Evolutionary conservation across 305 asterid species (phyloP).

Genomic region (Fraxinus latifolia): DNA sequence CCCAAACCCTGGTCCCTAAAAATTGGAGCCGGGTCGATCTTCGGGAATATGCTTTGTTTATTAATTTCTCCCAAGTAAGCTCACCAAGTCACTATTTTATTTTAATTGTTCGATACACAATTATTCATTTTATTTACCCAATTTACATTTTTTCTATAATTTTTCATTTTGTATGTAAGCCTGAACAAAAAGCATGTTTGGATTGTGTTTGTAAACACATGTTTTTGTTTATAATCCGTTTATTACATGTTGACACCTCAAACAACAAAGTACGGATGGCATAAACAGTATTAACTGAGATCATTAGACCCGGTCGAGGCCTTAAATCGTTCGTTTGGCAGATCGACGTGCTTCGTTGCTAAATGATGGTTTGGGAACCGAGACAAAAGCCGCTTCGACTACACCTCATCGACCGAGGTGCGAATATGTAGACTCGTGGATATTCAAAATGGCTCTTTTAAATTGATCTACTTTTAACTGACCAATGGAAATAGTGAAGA

Average conservation of each 20-base stretch:
- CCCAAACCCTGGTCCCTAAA: neutral
- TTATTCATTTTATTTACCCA: neutral
- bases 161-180: neutral
- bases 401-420: neutral
- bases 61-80: neutral
- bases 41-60: neutral
- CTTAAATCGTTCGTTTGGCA: neutral
- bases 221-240: neutral
- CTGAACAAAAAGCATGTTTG: neutral
- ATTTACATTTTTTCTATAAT: neutral
- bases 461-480: neutral
- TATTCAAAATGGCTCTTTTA: neutral
- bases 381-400: neutral
- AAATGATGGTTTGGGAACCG: neutral
- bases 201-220: neutral
- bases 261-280: neutral
- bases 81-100: neutral
- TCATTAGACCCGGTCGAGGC: neutral
- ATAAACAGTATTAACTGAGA: neutral
- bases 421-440: neutral
- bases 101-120: too few relatives aligned
- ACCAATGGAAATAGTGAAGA: neutral
- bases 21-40: neutral
- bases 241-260: neutral
- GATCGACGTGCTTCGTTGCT: neutral